A percentile compares a stretch with the other conserved stretches of the same genome.
These are phyloP conservation scores for Yamadazyma paraphyllophila DNA, from an alignment of 805 yeast genomes.

Conservation along the genomic window DNA sequence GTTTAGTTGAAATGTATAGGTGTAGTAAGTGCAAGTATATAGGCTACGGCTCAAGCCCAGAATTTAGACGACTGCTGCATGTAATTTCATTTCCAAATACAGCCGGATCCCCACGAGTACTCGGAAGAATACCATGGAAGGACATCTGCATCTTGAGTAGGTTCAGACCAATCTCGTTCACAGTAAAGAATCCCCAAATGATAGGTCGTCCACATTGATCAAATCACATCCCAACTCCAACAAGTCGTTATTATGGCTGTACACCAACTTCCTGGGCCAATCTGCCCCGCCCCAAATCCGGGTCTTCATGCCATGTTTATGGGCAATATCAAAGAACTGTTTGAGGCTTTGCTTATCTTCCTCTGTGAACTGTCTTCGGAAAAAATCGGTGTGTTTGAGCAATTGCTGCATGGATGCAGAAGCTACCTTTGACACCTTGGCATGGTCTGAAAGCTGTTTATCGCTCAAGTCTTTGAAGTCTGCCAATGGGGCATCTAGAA, in stretches of 20 bases:
- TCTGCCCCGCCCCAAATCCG: constrained; percentile 71
- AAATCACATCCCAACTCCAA: constrained; percentile 51
- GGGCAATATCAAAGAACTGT: constrained; percentile 41
- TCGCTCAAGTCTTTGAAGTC: constrained; percentile 23
- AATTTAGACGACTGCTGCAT: no score
- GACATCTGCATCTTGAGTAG: no score
- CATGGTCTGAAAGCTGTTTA: constrained; percentile 21
- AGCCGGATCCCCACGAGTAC: no score
- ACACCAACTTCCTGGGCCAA: constrained; percentile 55
- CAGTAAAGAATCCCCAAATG: constrained; percentile 6
- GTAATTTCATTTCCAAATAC: no score
- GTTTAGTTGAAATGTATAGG: no score
- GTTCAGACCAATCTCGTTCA: no score
- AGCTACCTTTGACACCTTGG: constrained; percentile 36
- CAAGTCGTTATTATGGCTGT: constrained; percentile 50
- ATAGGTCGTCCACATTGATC: constrained; percentile 59
- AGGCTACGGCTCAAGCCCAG: no score
- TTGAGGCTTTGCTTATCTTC: constrained; percentile 29
- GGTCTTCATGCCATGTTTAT: constrained; percentile 49
- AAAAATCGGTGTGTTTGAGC: constrained; percentile 22
- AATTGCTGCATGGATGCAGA: constrained; percentile 41
- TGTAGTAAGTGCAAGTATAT: no score
- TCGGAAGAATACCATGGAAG: no score
- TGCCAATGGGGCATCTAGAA: constrained; percentile 53
- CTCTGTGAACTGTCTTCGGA: constrained; percentile 22